Base-by-base conservation (phyloP, 352 stramenopile genomes). In the Phytophthora pluvialis region DNA sequence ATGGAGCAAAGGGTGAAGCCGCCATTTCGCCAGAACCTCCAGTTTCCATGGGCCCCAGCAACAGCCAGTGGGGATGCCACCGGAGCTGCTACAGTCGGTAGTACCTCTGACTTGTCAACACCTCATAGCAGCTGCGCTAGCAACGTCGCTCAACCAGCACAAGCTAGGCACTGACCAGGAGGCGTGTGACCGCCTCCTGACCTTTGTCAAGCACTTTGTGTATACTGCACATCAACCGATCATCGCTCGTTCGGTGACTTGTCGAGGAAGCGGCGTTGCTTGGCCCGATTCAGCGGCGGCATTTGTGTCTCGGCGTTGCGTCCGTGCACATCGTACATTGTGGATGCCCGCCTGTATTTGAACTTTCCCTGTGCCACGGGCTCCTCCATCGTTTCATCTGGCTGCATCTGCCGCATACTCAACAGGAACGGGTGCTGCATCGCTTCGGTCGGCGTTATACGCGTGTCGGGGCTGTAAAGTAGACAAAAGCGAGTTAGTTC, bases 361-460 rank as follows among this genome's bases (percentile, higher is more conserved):
- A 70, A 77, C 16, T 83, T 84, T 38, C 77, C 75, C 43, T 81
- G 75, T 10, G 73, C 65, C 8, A 49, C 47, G 38, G 74, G 55
- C 10, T 56, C n/a, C 35, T 75, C 50, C 64, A 79, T 75, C 58
- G 60, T 52, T 59, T 75, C 67, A 51, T 89, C 76, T 3, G 55
- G 66, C 36, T 73, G 67, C 44, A 72, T 67, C 36, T 83, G 67
- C 2, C 70, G 71, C 50, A 73, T 66, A n/a, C 64, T 63, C 12
- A 72, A 73, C 33, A 98, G 82, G 60, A 99, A 99, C 1, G 96
- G 91, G 73, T 99, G 97, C 11, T 86, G 67, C 38, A 99, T 77
- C n/a, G 96, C 96, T 67, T 98, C 88, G 0, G 81, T 80, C 44
- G 97, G 95, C 9, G 78, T 92, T 65, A 99, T 98, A 47, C 97